Base-by-base conservation (phyloP, 306 rosid species). In the Trifolium repens region DNA sequence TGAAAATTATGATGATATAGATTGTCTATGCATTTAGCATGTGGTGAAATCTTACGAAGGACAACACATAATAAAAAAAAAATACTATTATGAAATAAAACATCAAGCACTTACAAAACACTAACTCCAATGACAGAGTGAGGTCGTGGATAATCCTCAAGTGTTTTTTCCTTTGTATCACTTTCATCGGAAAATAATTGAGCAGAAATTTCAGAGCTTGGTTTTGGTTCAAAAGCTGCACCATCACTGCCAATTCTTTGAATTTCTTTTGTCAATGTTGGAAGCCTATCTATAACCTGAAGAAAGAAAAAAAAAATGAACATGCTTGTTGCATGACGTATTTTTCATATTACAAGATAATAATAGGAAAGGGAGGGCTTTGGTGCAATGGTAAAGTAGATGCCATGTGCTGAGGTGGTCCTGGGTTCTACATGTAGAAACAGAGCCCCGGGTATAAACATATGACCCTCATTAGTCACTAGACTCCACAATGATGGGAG, bases 111-210 rank as follows among this genome's bases (percentile, higher is more conserved):
- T 92, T 90, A 92, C 99, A 90, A 72, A 69, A 96, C 93, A 78
- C 96, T 96, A 79, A 92, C 96, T 74, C 96, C 98, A 1, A 92
- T 91, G 64, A 90, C 91, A 58, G 97, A 90, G 67, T 80, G 87
- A 67, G 96, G 93, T 27, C 71, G 85, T n/a, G 96, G 88, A 82
- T 88, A 90, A 79, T 96, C 98, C 79, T 89, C 99, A 39, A 96
- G 88, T 57, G 60, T 81, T 81, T 60, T 88, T 57, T 92, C 96
- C 82, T 75, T 88, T 53, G 44, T 44, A 75, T 84, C 83, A 15
- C 63, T 84, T 82, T 82, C 89, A 44, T 81, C 49, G 11, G 80
- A 55, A 37, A 53, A 52, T 44, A 71, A 67, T 71, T 82, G 82
- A 67, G 24, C 80, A 35, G 84, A 68, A 67, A 47, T 79, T 44